Base-by-base conservation (phyloP, 208 protist species). In the Angomonas ambiguus region DNA sequence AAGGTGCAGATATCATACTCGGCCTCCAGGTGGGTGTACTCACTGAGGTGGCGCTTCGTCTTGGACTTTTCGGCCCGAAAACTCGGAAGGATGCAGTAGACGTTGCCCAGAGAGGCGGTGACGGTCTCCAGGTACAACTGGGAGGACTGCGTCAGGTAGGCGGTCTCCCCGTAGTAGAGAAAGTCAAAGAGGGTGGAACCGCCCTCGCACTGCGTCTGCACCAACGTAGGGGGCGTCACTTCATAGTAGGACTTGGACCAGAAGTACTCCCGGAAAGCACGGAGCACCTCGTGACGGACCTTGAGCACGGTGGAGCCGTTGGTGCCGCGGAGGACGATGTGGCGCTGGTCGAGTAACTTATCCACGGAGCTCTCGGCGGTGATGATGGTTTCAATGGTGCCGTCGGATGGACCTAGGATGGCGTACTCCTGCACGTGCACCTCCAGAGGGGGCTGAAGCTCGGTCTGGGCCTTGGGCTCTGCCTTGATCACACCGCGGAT, bases 81-180 rank as follows among this genome's bases (percentile, higher is more conserved):
- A 34, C 95, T 98, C 22, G 97, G 92, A 57, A 92, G 24, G 70
- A 98, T 88, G 73, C 97, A 99, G 79, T 97, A 99, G 20, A 96
- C 90, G 72, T 99, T 94, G 61, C 97, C 98, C 20, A 99, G 13
- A 3, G 97, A 87, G 49, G 98, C 79, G 31, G 97, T 92, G 53
- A 85, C 81, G 5, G 98, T 98, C 76, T 99, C 98, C 11, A 99
- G 82, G 77, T 99, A 99, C 1, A 99, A 91, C 88, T 99, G 98
- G 24, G 95, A 98, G 2, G 97, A 99, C 81, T 99, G 98, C 30
- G 98, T 99, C 16, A 99, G 78, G 74, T 98, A 99, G 2, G 98
- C 98, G 48, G 83, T 91, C 78, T 98, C 85, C 48, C 96, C 97
- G 73, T 97, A 99, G 82, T 99, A 99, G 65, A 98, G 74, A 5